These are phyloP conservation scores for Ustilago vetiveriae DNA, from an alignment of 1,284 basidiomycete species.

Conservation along the genomic window DNA sequence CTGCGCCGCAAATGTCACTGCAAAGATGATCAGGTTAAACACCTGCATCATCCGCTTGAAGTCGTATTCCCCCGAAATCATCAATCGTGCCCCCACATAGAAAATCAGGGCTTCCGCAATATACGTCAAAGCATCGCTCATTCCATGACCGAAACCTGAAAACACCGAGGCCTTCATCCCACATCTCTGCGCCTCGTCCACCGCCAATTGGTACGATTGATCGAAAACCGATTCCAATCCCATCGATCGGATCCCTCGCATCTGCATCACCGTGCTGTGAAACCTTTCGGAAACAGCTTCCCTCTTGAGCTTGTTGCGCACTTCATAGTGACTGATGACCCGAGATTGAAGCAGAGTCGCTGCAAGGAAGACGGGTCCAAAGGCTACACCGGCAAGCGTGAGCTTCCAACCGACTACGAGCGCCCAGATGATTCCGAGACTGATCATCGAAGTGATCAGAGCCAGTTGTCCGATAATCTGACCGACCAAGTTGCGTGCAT, in stretches of 20 bases:
- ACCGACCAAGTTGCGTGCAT: conserved; percentile 81
- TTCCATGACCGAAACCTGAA: conserved; percentile 82
- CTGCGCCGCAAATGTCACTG: conserved; percentile 88
- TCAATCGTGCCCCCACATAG: conserved; percentile 85
- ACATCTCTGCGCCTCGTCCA: conserved; percentile 74
- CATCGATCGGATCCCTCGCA: conserved; percentile 88
- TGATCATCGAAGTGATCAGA: conserved; percentile 82
- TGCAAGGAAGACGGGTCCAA: conserved; percentile 83
- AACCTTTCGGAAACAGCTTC: conserved; percentile 86
- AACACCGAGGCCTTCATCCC: conserved; percentile 82
- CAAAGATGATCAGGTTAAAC: conserved; percentile 90
- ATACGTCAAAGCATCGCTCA: conserved; percentile 84
- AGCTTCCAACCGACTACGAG: conserved; percentile 89
- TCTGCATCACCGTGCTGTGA: conserved; percentile 85
- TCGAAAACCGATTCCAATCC: conserved; percentile 82
- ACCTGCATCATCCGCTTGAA: conserved; percentile 89
- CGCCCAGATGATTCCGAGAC: conserved; percentile 86
- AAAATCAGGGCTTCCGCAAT: conserved; percentile 80
- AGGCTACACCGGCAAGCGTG: conserved; percentile 86
- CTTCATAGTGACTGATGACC: conserved; percentile 78
- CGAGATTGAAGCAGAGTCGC: conserved; percentile 79
- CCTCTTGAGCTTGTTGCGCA: conserved; percentile 80
- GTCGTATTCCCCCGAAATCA: conserved; percentile 81
- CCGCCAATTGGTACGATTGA: conserved; percentile 75
- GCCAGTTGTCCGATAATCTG: conserved; percentile 76